phyloP scores from a whole-genome alignment of 31 red algal genomes.

The Odonthalia washingtoniensis region DNA sequence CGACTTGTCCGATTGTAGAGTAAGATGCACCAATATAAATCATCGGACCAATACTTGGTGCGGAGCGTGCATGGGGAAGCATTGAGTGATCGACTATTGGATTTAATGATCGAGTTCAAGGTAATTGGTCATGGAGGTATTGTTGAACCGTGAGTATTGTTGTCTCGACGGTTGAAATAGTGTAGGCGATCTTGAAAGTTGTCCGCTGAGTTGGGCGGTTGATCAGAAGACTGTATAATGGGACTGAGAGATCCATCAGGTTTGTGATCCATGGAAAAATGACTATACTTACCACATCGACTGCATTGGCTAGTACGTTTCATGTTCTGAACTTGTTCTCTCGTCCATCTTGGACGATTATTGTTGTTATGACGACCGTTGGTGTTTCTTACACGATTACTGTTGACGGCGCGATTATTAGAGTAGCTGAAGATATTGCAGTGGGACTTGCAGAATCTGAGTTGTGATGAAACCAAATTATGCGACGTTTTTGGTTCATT shows the following conservation, averaged over 20 bases:
- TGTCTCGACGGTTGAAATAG: not conserved
- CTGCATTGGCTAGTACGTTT: not conserved
- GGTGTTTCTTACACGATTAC: too few species aligned
- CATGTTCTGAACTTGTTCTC: not conserved
- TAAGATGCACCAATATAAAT: constrained; percentile 32
- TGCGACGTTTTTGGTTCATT: too few species aligned
- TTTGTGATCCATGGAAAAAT: not conserved
- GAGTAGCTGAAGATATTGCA: too few species aligned
- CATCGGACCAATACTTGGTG: not conserved
- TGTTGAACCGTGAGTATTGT: not conserved
- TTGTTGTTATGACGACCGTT: too few species aligned
- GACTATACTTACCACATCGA: constrained; percentile 2
- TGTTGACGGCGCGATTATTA: too few species aligned
- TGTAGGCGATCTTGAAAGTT: not conserved
- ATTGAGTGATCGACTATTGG: not conserved
- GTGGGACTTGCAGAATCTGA: too few species aligned
- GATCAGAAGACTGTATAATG: not conserved
- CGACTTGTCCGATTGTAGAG: not conserved
- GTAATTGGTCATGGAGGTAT: too few species aligned
- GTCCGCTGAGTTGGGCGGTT: not conserved
- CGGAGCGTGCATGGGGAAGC: not conserved
- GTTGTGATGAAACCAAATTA: too few species aligned
- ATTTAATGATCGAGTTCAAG: not conserved
- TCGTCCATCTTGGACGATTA: not conserved
- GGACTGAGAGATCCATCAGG: not conserved